Evolutionary conservation across 192 early-diverging fungal species (phyloP).

Genomic region (Podila verticillata): DNA sequence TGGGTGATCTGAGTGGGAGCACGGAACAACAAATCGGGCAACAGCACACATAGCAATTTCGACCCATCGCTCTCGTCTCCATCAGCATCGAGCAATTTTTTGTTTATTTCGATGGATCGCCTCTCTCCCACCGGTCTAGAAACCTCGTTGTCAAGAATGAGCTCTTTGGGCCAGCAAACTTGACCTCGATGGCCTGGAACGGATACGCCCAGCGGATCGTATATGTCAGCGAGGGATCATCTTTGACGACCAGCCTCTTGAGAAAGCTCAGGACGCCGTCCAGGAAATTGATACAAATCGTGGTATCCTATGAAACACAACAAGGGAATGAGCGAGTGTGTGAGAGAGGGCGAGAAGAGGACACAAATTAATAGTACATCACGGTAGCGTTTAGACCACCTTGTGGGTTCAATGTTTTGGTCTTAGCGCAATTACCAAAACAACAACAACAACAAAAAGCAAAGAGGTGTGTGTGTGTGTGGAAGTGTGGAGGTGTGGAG

Average conservation of each 20-base stretch:
- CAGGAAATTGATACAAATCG: slow-evolving; percentile 88
- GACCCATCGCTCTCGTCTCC: too few species aligned
- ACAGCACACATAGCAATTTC: too few species aligned
- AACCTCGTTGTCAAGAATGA: slow-evolving; percentile 59
- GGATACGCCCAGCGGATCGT: slow-evolving; percentile 54
- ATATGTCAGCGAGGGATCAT: slow-evolving; percentile 59
- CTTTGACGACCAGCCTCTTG: slow-evolving; percentile 35
- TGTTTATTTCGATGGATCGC: too few species aligned
- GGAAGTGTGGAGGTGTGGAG: too few species aligned
- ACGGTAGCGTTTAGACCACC: too few species aligned
- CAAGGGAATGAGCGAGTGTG: background rate
- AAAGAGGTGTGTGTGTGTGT: too few species aligned
- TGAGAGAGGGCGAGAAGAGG: background rate
- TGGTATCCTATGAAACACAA: slow-evolving; percentile 61
- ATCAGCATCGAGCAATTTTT: too few species aligned
- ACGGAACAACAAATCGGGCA: too few species aligned
- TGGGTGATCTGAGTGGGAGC: too few species aligned
- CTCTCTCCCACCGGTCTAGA: slow-evolving; percentile 17
- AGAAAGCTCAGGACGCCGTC: slow-evolving; percentile 68
- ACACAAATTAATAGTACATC: too few species aligned
- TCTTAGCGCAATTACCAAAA: too few species aligned
- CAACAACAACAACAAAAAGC: too few species aligned
- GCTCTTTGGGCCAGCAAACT: slow-evolving; percentile 17
- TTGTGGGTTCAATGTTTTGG: background rate
- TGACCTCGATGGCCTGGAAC: slow-evolving; percentile 54